Evolutionary conservation across 805 yeast species (phyloP).

Genomic region (Barnettozyma californica): DNA sequence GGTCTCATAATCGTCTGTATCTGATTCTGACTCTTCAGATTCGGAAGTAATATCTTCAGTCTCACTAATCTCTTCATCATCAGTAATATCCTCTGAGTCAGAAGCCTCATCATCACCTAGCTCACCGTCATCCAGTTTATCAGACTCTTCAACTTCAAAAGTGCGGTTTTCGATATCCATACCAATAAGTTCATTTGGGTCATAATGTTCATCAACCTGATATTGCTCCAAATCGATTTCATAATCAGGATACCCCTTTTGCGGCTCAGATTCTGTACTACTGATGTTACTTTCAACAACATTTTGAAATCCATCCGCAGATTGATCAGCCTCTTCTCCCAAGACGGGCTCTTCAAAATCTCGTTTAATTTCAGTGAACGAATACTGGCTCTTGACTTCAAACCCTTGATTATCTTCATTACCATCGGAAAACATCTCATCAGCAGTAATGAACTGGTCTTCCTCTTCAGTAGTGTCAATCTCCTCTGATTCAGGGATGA

Average conservation of each 20-base stretch:
- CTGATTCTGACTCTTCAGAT: neutral
- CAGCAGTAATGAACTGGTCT: neutral
- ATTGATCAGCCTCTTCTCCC: neutral
- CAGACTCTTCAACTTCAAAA: neutral
- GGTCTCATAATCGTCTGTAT: neutral
- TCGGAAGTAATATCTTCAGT: neutral
- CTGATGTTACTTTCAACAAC: neutral
- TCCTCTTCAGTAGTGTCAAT: neutral
- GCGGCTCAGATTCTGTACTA: conserved; percentile 2
- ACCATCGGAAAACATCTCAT: neutral
- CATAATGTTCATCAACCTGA: neutral
- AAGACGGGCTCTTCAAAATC: neutral
- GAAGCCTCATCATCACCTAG: conserved; percentile 3
- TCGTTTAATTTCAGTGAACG: too few species aligned
- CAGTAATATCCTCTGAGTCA: neutral
- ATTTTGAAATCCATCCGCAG: neutral
- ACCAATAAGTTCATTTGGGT: neutral
- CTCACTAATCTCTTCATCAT: neutral
- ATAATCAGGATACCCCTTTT: neutral
- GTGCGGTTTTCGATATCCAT: neutral
- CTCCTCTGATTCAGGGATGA: neutral
- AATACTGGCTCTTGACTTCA: neutral
- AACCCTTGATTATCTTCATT: neutral
- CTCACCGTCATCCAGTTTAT: neutral
- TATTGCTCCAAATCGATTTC: neutral